A percentile compares a stretch with the other conserved stretches of the same genome.
Conservation (phyloP, 164 flowering plant genomes). For the Cinnamomum chago region DNA sequence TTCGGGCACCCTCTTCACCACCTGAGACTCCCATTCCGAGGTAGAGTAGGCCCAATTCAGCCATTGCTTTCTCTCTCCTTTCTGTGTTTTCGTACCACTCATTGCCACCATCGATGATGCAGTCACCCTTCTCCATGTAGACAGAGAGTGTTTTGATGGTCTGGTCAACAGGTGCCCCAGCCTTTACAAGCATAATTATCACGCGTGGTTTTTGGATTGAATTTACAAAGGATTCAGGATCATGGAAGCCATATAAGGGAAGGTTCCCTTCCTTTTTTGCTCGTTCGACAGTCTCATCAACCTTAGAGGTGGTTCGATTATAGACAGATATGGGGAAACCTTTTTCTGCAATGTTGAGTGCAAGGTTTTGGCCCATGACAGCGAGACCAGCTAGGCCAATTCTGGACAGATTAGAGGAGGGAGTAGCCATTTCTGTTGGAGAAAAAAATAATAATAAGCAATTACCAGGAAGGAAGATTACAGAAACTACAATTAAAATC, state of each 20-base stretch:
- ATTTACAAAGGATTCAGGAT: constrained; percentile 50
- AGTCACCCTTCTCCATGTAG: constrained; percentile 60
- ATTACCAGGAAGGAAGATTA: too few species aligned
- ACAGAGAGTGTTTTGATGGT: constrained; percentile 62
- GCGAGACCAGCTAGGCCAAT: constrained; percentile 75
- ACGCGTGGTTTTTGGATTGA: constrained; percentile 64
- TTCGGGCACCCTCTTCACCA: constrained; percentile 79
- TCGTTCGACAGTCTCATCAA: constrained; percentile 55
- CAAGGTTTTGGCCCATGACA: constrained; percentile 76
- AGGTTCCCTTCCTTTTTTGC: constrained; percentile 56
- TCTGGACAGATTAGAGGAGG: constrained; percentile 32
- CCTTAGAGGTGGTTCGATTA: constrained; percentile 56
- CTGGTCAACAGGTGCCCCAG: constrained; percentile 75
- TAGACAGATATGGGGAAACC: constrained; percentile 72
- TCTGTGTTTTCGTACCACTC: constrained; percentile 82
- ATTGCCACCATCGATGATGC: constrained; percentile 73
- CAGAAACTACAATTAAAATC: too few species aligned
- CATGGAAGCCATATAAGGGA: constrained; percentile 51
- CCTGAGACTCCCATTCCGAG: constrained; percentile 87
- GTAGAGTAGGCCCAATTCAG: constrained; percentile 54
- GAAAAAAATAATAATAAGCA: neutral
- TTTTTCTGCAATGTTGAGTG: constrained; percentile 69
- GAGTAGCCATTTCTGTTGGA: constrained; percentile 29
- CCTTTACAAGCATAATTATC: constrained; percentile 72
- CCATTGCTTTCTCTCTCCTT: constrained; percentile 54